These are phyloP conservation scores for Puccinia horiana DNA, from an alignment of 1,284 basidiomycete species.

Conservation along the genomic window DNA sequence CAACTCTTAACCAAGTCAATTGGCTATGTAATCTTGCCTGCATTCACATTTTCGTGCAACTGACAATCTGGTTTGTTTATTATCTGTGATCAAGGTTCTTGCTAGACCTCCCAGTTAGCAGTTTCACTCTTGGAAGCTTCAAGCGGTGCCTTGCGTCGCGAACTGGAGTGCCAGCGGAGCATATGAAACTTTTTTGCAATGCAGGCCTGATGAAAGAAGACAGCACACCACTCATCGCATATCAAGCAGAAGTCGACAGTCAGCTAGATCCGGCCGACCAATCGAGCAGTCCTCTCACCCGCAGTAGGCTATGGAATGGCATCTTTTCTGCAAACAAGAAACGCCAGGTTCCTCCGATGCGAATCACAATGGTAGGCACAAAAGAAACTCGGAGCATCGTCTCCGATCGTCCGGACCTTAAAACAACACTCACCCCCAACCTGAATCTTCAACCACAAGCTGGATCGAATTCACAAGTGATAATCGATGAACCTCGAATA, in stretches of 20 bases:
- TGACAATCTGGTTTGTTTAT: neutral
- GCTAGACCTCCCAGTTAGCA: conserved; percentile 30
- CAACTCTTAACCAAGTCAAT: neutral
- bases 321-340: conserved; percentile 37
- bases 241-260: conserved; percentile 12
- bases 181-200: conserved; percentile 43
- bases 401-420: conserved; percentile 27
- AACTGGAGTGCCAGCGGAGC: conserved; percentile 28
- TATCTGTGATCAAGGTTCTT: conserved; percentile 14
- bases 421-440: neutral
- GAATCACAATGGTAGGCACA: conserved; percentile 42
- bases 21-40: neutral
- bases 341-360: conserved; percentile 18
- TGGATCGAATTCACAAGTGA: neutral
- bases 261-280: neutral
- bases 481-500: conserved; percentile 17
- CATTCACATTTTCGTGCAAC: neutral
- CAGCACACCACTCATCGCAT: conserved; percentile 21
- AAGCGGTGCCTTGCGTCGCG: conserved; percentile 30
- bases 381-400: conserved; percentile 33
- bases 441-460: conserved; percentile 8
- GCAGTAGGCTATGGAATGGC: conserved; percentile 33
- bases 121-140: conserved; percentile 32
- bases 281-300: conserved; percentile 7
- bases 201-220: conserved; percentile 47